Conservation (phyloP, 257 asterid genomes). For the Scutellaria baicalensis region DNA sequence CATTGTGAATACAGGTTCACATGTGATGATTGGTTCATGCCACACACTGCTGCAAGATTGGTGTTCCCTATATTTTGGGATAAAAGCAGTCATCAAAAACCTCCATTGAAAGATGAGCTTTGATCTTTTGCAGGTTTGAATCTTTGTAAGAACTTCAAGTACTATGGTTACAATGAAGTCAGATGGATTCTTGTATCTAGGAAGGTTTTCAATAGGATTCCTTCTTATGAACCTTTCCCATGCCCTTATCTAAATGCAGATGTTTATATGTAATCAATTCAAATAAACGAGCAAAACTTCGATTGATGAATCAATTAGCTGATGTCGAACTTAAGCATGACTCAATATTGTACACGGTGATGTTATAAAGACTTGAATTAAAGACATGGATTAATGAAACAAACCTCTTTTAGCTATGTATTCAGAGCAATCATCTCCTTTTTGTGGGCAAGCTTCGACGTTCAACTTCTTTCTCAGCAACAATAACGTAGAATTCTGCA, state of each 20-base stretch:
- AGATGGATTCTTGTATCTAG: too few relatives aligned
- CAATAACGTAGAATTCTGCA: slow-evolving; percentile 69
- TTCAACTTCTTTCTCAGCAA: slow-evolving; percentile 85
- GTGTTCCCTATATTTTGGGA: slow-evolving; percentile 61
- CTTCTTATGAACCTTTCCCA: not conserved
- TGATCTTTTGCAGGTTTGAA: slow-evolving; percentile 1
- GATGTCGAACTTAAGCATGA: not conserved
- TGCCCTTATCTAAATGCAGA: not conserved
- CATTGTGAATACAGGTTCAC: slow-evolving; percentile 41
- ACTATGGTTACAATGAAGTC: too few relatives aligned
- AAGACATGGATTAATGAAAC: not conserved
- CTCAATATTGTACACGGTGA: not conserved
- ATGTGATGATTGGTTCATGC: slow-evolving; percentile 72
- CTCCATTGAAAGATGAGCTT: slow-evolving; percentile 55
- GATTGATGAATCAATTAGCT: not conserved
- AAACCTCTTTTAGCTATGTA: not conserved
- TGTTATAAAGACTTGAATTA: not conserved
- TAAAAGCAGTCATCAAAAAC: slow-evolving; percentile 36
- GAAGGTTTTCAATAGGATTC: not conserved
- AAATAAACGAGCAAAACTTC: not conserved
- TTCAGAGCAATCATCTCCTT: slow-evolving; percentile 26
- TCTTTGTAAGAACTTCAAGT: too few relatives aligned
- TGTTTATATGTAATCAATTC: not conserved
- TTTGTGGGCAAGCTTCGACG: slow-evolving; percentile 43
- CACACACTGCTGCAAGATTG: slow-evolving; percentile 68